A percentile compares a stretch with the other conserved stretches of the same genome.
Conservation (phyloP, 208 protist genomes). For the Plasmodiophora brassicae region DNA sequence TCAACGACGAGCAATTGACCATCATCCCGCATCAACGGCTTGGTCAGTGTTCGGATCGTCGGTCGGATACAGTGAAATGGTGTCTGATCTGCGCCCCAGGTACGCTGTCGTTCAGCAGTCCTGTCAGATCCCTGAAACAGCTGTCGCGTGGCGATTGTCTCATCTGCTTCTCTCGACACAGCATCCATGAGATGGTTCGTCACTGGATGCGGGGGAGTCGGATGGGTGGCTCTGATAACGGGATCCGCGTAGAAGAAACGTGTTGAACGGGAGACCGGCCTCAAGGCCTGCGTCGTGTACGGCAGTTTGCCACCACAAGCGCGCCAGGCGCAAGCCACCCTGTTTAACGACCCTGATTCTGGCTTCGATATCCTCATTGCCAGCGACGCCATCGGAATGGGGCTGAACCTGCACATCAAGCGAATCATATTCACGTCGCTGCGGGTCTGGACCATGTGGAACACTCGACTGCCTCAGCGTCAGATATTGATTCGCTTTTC, state of each 20-base stretch:
- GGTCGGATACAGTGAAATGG: background rate
- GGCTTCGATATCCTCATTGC: constrained; percentile 74
- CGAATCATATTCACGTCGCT: constrained; percentile 70
- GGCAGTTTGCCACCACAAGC: constrained; percentile 80
- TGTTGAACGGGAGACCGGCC: constrained; percentile 53
- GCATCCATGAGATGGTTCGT: constrained; percentile 3
- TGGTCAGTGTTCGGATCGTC: background rate
- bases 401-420: constrained; percentile 83
- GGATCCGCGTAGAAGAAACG: background rate
- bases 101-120: background rate
- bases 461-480: background rate
- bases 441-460: background rate
- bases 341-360: constrained; percentile 70
- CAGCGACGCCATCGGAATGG: constrained; percentile 86
- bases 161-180: constrained; percentile 25
- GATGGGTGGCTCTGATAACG: background rate
- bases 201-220: background rate
- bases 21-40: constrained; percentile 20
- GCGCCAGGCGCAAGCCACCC: constrained; percentile 67
- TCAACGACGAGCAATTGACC: constrained; percentile 29
- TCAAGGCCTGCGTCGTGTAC: constrained; percentile 75
- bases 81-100: background rate
- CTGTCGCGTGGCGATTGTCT: constrained; percentile 44
- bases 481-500: constrained; percentile 34
- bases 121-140: background rate